Evolutionary conservation across 495 filamentous ascomycete genomes (phyloP).

Genomic region (Clavariopsis aquatica): DNA sequence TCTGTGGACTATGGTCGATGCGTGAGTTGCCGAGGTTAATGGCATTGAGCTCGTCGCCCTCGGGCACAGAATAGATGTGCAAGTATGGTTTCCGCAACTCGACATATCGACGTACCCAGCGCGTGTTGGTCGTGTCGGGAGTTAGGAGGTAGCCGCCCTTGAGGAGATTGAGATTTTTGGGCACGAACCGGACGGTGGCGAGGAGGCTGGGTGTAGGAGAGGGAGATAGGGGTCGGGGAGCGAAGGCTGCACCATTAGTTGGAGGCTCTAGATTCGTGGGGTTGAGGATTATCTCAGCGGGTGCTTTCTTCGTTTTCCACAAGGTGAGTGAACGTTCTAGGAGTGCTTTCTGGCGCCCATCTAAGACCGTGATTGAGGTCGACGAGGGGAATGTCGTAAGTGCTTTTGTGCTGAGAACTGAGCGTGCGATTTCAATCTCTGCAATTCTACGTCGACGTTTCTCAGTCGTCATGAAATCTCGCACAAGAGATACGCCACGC

Average conservation of each 20-base stretch:
- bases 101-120: slow-evolving; percentile 88
- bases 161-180: slow-evolving; percentile 64
- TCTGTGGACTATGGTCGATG: slow-evolving; percentile 84
- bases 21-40: slow-evolving; percentile 82
- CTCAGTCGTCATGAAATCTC: slow-evolving; percentile 72
- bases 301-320: slow-evolving; percentile 77
- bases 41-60: slow-evolving; percentile 85
- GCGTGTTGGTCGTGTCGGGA: slow-evolving; percentile 69
- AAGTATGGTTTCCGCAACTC: slow-evolving; percentile 92
- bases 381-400: slow-evolving; percentile 13
- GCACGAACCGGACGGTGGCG: slow-evolving; percentile 67
- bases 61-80: slow-evolving; percentile 77
- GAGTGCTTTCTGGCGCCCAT: slow-evolving; percentile 48
- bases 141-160: slow-evolving; percentile 84
- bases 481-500: slow-evolving; percentile 81
- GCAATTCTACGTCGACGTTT: slow-evolving; percentile 68
- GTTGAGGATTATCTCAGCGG: slow-evolving; percentile 68
- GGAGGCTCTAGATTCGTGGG: slow-evolving; percentile 78
- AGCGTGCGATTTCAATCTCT: slow-evolving; percentile 79
- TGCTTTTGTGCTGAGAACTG: slow-evolving; percentile 56
- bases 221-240: slow-evolving; percentile 36
- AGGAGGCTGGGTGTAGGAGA: slow-evolving; percentile 53
- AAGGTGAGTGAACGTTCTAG: slow-evolving; percentile 72
- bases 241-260: slow-evolving; percentile 59
- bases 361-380: slow-evolving; percentile 5